A percentile compares a stretch with the other conserved stretches of the same genome.
These are phyloP conservation scores for Boletus reticulatus DNA, from an alignment of 768 basidiomycete genomes.

Conservation along the genomic window DNA sequence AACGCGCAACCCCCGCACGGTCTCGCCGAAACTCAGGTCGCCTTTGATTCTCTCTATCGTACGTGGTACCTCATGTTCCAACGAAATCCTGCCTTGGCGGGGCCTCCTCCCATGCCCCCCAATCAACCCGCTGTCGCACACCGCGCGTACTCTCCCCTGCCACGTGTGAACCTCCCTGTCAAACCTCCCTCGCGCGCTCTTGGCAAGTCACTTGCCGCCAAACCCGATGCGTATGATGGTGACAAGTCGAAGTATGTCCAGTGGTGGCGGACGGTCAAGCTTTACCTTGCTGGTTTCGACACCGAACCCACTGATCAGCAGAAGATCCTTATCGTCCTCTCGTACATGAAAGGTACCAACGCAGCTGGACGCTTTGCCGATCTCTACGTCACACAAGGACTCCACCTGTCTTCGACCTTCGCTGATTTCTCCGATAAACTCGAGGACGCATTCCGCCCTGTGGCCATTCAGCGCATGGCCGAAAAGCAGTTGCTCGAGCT, in stretches of 20 bases:
- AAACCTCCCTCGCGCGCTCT: neutral
- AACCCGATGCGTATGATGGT: neutral
- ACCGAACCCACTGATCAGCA: rapidly evolving
- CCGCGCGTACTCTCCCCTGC: too few relatives aligned
- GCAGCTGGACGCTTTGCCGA: neutral
- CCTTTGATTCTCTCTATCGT: too few relatives aligned
- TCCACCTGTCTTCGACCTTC: too few relatives aligned
- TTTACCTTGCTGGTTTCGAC: neutral
- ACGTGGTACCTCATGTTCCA: too few relatives aligned
- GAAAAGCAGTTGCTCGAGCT: neutral
- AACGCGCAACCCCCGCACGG: too few relatives aligned
- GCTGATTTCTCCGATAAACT: neutral
- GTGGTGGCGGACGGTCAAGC: neutral
- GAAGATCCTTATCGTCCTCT: neutral
- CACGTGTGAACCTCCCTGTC: too few relatives aligned
- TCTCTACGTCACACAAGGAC: neutral
- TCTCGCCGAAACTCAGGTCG: too few relatives aligned
- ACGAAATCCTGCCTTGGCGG: too few relatives aligned
- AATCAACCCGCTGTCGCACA: too few relatives aligned
- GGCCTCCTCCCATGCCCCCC: too few relatives aligned
- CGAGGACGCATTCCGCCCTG: neutral
- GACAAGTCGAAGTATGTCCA: neutral
- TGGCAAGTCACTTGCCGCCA: neutral
- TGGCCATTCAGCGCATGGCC: neutral
- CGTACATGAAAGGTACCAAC: neutral